Percentiles rank a stretch among this genome's conserved stretches.
Evolutionary conservation across 768 basidiomycete species (phyloP).

Genomic region (Fistulinella prunicolor): DNA sequence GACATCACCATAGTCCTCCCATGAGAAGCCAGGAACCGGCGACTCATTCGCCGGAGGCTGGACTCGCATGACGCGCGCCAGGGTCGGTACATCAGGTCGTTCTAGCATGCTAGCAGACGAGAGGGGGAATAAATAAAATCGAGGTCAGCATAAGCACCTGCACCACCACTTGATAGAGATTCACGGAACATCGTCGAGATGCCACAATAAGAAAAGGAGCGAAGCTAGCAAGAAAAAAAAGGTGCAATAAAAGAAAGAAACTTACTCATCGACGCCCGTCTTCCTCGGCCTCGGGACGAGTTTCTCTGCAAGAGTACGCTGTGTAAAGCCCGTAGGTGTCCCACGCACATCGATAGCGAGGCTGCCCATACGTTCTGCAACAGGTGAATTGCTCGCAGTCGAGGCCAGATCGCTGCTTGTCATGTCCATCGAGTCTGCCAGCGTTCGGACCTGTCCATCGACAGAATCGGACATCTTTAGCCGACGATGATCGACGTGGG

Average conservation of each 20-base stretch:
- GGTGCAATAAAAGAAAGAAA: slow-evolving; percentile 10
- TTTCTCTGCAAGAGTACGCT: slow-evolving; percentile 56
- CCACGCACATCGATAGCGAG: slow-evolving; percentile 29
- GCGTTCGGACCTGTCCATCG: slow-evolving; percentile 15
- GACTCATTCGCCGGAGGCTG: slow-evolving; percentile 53
- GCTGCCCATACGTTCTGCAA: slow-evolving; percentile 33
- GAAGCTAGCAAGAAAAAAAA: too few species aligned
- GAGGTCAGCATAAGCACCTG: slow-evolving; percentile 4
- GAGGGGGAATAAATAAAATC: background rate
- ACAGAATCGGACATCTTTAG: slow-evolving; percentile 10
- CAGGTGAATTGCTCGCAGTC: slow-evolving; percentile 43
- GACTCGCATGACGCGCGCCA: slow-evolving; percentile 71
- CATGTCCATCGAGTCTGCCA: slow-evolving; percentile 30
- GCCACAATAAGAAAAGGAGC: too few species aligned
- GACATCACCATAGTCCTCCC: slow-evolving; percentile 77
- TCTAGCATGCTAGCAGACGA: slow-evolving; percentile 55
- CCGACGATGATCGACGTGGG: slow-evolving; percentile 55
- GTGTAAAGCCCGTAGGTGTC: slow-evolving; percentile 24
- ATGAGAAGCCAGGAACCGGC: slow-evolving; percentile 65
- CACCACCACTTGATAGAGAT: background rate
- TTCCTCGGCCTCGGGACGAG: slow-evolving; percentile 61
- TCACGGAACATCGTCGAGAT: too few species aligned
- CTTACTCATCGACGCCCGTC: slow-evolving; percentile 70
- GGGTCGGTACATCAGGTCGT: slow-evolving; percentile 48
- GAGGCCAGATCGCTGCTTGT: slow-evolving; percentile 54